A percentile compares a stretch with the other conserved stretches of the same genome.
Conservation (phyloP, 1,139 yeast genomes). For the Yamadazyma pseudoaaseri region DNA sequence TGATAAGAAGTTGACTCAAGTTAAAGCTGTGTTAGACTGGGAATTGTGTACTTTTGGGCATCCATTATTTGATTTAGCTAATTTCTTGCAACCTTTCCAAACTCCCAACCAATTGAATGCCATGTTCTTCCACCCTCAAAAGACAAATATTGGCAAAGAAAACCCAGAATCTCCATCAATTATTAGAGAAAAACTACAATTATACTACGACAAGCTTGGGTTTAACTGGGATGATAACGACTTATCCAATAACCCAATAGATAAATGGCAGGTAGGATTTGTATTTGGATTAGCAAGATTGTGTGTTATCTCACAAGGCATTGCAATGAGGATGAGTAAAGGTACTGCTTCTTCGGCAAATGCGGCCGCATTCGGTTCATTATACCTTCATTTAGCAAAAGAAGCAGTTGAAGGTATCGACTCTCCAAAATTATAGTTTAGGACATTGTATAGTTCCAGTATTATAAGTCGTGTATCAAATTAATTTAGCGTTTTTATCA, state of each 20-base stretch:
- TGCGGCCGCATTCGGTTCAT: conserved; percentile 44
- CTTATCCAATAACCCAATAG: conserved; percentile 37
- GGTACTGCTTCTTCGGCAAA: conserved; percentile 63
- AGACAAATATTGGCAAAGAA: conserved; percentile 38
- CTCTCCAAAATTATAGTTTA: conserved; percentile 6
- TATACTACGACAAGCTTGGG: conserved; percentile 29
- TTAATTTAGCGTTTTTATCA: no score
- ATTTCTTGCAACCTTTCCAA: conserved; percentile 57
- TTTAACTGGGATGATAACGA: conserved; percentile 35
- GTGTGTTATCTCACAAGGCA: conserved; percentile 65
- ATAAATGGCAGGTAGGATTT: conserved; percentile 54
- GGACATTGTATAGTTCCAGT: no score
- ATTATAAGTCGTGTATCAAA: not conserved
- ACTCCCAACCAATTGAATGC: conserved; percentile 39
- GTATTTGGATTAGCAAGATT: conserved; percentile 61
- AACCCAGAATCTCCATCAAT: conserved; percentile 24
- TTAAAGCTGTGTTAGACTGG: conserved; percentile 66
- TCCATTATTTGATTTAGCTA: conserved; percentile 63
- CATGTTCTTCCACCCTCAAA: conserved; percentile 27
- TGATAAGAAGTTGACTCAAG: conserved; percentile 47
- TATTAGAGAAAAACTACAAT: conserved; percentile 25
- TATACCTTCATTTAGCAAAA: conserved; percentile 46
- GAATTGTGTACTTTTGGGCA: conserved; percentile 69
- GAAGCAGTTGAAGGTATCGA: conserved; percentile 26
- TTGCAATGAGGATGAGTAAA: conserved; percentile 57